These are phyloP conservation scores for Leptodermis oblonga DNA, from an alignment of 257 asterid genomes.

Conservation along the genomic window DNA sequence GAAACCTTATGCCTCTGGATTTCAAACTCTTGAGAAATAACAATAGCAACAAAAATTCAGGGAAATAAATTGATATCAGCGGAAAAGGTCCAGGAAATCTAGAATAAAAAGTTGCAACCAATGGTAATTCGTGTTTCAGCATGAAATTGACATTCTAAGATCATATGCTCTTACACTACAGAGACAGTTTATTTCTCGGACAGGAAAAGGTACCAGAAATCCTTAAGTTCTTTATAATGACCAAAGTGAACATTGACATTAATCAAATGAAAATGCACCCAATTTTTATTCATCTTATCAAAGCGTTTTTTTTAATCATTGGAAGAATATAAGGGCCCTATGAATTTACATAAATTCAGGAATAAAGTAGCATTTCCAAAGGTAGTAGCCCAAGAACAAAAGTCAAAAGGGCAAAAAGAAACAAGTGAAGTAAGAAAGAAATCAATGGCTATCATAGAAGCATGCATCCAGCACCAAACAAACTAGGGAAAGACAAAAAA, in stretches of 20 bases:
- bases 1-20: constrained; percentile 81
- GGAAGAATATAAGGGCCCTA: neutral
- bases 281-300: neutral
- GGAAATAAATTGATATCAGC: constrained; percentile 3
- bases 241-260: neutral
- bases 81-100: constrained; percentile 7
- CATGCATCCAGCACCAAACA: neutral
- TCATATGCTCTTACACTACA: neutral
- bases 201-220: neutral
- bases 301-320: neutral
- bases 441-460: neutral
- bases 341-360: neutral
- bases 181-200: neutral
- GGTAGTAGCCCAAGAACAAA: neutral
- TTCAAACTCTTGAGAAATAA: neutral
- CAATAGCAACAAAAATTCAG: neutral
- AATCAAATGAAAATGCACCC: neutral
- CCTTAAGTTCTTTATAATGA: neutral
- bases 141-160: neutral
- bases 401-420: too few relatives aligned
- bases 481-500: neutral
- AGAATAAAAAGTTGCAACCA: neutral
- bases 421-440: neutral
- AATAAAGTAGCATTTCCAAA: neutral
- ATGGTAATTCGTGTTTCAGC: neutral